These are phyloP conservation scores for Venturia asperata DNA, from an alignment of 2,329 filamentous ascomycete species.

Conservation along the genomic window DNA sequence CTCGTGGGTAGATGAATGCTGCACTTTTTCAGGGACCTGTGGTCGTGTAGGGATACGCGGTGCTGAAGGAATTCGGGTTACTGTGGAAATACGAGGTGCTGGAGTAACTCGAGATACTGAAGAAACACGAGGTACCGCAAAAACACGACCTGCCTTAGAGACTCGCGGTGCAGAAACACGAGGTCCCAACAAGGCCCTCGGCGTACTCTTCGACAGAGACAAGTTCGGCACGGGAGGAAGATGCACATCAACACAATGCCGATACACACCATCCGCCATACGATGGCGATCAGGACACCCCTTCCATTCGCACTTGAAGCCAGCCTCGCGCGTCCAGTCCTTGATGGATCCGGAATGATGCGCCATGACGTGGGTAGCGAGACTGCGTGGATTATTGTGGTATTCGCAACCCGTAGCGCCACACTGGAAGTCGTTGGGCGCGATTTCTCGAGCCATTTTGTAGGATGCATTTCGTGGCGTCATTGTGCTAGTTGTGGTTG, in stretches of 20 bases:
- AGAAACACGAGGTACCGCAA: not conserved
- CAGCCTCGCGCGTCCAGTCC: not conserved
- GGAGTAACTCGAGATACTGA: not conserved
- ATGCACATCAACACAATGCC: conserved; percentile 11
- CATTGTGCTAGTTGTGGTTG: not conserved
- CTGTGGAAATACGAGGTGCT: too few relatives aligned
- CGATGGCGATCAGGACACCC: conserved; percentile 1
- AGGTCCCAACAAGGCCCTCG: not conserved
- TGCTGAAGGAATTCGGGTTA: too few relatives aligned
- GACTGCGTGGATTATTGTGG: not conserved
- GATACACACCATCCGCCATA: not conserved
- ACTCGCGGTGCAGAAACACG: not conserved
- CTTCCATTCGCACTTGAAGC: conserved; percentile 4
- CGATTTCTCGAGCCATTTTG: conserved; percentile 6
- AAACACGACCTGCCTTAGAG: too few relatives aligned
- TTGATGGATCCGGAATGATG: not conserved
- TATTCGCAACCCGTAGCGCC: not conserved
- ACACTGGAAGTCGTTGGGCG: not conserved
- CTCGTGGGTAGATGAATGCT: not conserved
- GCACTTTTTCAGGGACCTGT: not conserved
- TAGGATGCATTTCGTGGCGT: not conserved
- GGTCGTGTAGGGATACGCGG: not conserved
- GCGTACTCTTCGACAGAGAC: not conserved
- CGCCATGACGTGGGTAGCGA: not conserved
- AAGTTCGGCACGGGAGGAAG: not conserved